Conservation (phyloP, 208 protist genomes). For the Crithidia acanthocephali region DNA sequence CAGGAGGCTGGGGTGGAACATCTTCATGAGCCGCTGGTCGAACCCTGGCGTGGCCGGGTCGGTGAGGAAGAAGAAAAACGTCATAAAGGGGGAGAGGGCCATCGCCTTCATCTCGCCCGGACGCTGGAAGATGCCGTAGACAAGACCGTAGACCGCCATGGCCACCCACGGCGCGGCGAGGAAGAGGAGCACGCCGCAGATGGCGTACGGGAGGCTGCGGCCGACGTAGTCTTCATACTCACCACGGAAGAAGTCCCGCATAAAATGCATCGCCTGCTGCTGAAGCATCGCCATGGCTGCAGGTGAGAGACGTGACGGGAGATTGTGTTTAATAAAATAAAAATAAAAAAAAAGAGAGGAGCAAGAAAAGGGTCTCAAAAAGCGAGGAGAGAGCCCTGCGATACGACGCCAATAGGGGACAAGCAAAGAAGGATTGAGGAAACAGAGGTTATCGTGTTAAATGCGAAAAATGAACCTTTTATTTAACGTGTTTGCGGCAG, state of each 20-base stretch:
- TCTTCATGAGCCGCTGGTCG: conserved; percentile 69
- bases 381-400: background rate
- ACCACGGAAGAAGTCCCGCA: conserved; percentile 24
- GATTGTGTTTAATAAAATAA: background rate
- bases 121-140: conserved; percentile 57
- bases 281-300: conserved; percentile 22
- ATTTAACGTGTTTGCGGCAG: too few relatives aligned
- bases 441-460: too few relatives aligned
- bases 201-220: conserved; percentile 22
- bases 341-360: background rate
- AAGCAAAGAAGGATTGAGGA: too few relatives aligned
- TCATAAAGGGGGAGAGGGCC: conserved; percentile 59
- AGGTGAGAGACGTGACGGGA: background rate
- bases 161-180: conserved; percentile 51
- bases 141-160: conserved; percentile 42
- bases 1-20: conserved; percentile 79
- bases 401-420: too few relatives aligned
- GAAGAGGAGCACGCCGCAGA: conserved; percentile 26
- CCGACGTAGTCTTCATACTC: conserved; percentile 21
- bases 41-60: conserved; percentile 68
- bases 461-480: too few relatives aligned
- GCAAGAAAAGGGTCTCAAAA: background rate
- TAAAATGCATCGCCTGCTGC: conserved; percentile 20
- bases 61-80: conserved; percentile 75
- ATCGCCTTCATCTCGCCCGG: conserved; percentile 35